Evolutionary conservation across 257 asterid genomes (phyloP).

Genomic region (Vinca minor): DNA sequence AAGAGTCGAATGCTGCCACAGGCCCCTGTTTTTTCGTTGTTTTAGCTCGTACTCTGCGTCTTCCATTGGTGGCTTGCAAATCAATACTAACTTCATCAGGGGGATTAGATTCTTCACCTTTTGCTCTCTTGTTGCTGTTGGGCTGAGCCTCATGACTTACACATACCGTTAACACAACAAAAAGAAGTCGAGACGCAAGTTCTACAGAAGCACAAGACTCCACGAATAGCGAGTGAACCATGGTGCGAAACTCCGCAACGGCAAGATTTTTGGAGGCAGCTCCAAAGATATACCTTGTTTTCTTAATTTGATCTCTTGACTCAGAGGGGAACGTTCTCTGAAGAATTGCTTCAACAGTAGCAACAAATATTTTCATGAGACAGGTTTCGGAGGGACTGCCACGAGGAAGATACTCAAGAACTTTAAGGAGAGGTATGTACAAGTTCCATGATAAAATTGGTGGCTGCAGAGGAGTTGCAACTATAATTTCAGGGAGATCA

Average conservation of each 20-base stretch:
- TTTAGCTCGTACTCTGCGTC: conserved; percentile 36
- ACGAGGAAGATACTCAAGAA: conserved; percentile 96
- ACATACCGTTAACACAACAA: conserved; percentile 88
- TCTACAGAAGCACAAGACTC: conserved; percentile 84
- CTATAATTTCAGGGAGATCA: conserved; percentile 94
- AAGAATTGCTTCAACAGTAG: conserved; percentile 93
- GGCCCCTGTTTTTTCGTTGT: conserved; percentile 74
- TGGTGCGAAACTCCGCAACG: conserved; percentile 90
- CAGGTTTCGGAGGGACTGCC: conserved; percentile 98
- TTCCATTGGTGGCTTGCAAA: conserved; percentile 28
- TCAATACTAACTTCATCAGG: conserved; percentile 40
- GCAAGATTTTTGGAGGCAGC: conserved; percentile 92
- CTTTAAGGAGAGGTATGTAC: conserved; percentile 91
- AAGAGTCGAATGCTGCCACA: conserved; percentile 92
- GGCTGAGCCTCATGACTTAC: conserved; percentile 91
- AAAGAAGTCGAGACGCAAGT: conserved; percentile 96
- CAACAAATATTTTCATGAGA: conserved; percentile 96
- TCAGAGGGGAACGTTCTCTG: conserved; percentile 91
- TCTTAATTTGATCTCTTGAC: conserved; percentile 68
- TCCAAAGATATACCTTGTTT: conserved; percentile 65
- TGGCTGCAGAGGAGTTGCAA: no score
- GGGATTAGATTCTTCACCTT: conserved; percentile 37
- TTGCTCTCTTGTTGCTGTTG: conserved; percentile 62
- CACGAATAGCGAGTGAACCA: conserved; percentile 88
- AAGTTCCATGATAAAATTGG: conserved; percentile 90